Base-by-base conservation (phyloP, 192 early-diverging fungal genomes). In the Umbelopsis ramanniana region DNA sequence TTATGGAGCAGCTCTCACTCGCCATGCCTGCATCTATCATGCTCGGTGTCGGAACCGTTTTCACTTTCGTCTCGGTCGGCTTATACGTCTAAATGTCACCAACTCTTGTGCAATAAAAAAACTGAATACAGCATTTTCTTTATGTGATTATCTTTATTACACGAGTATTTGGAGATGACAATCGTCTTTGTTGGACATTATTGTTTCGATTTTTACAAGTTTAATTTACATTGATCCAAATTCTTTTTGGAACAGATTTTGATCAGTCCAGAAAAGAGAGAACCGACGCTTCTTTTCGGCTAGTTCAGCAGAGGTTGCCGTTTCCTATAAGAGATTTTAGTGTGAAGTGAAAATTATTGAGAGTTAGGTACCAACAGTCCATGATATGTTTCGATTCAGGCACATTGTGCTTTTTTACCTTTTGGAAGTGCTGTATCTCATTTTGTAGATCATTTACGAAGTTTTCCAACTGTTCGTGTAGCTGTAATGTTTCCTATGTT, bases 11-110 rank as follows among this genome's bases (percentile, higher is more conserved):
- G 76, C 33, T 82, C 9, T 38, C 66, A 33, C 50, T 48, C 6
- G 75, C 81, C 26, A 52, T 82, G 46, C 43, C 76, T 48, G 81
- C 81, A 33, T 75, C 81, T 10, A 1, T 82, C 3, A 63, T 77
- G 29, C 71, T 82, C 14, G 81, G 81, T 6, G 68, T 79, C 35
- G 81, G 78, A 47, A 76, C 69, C 19, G 60, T 82, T 43, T 82
- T 82, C 22, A 57, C 79, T 21, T 82, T 76, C 53, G 43, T 79
- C 53, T 55, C 78, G 12, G 81, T 79, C 53, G 81, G 81, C n/a
- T 66, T 82, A 50, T 82, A 82, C 53, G 72, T 82, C 38, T 82
- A 77, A 72, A 37, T 35, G 26, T 38, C 9, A 19, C 33, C 57
- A 37, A 35, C 29, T 17, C 33, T 11, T 29, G 57, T 63, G 33